Conservation (phyloP, 2,329 filamentous ascomycete genomes). For the Penicillium brasilianum region DNA sequence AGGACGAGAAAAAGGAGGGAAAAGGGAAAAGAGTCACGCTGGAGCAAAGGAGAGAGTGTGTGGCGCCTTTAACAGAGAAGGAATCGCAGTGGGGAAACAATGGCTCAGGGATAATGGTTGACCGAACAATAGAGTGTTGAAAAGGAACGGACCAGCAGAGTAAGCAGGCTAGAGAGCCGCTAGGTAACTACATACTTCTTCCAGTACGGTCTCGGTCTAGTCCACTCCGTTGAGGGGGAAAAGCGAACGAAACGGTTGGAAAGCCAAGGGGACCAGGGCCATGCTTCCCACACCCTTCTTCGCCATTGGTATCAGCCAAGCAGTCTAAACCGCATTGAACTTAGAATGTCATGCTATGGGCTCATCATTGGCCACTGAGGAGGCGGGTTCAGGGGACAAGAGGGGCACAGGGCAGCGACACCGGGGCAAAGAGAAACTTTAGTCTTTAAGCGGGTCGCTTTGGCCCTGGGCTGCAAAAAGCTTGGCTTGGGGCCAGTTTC, state of each 20-base stretch:
- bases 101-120: not conserved
- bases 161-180: no score
- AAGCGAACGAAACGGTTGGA: slow-evolving; percentile 5
- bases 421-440: slow-evolving; percentile 6
- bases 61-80: not conserved
- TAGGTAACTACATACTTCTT: not conserved
- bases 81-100: not conserved
- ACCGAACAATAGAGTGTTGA: not conserved
- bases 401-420: not conserved
- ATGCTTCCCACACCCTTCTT: slow-evolving; percentile 6
- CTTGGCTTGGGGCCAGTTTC: slow-evolving; percentile 18
- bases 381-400: slow-evolving; percentile 18
- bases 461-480: slow-evolving; percentile 17
- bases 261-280: slow-evolving; percentile 3
- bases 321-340: slow-evolving; percentile 19
- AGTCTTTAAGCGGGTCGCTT: slow-evolving; percentile 6
- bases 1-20: slow-evolving; percentile 3
- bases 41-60: slow-evolving; percentile 1
- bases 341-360: slow-evolving; percentile 4
- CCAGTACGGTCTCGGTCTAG: slow-evolving; percentile 10
- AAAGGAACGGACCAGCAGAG: not conserved
- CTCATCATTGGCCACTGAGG: slow-evolving; percentile 18
- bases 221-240: slow-evolving; percentile 2
- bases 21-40: not conserved
- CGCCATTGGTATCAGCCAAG: slow-evolving; percentile 5